Base-by-base conservation (phyloP, 2,329 filamentous ascomycete genomes). In the Xylaria sp. region DNA sequence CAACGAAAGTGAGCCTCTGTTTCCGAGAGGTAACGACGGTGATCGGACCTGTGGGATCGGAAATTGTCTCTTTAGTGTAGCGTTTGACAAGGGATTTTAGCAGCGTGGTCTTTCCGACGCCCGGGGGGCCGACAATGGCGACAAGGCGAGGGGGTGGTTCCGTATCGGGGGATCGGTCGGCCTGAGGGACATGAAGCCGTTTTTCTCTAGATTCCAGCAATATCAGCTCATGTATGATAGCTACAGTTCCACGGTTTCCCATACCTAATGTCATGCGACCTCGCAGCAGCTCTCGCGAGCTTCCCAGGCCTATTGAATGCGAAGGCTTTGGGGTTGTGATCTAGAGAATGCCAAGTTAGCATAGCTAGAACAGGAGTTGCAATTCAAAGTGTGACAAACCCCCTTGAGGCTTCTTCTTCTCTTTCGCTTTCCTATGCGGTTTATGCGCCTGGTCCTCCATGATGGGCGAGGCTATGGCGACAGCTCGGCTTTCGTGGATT, bases 21-120 rank as follows among this genome's bases (percentile, higher is more conserved):
- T 95, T 92, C 84, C 98, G 99, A 67, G 94, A 97, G 0, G 96
- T 98, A 55, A 99, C 94, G 58, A 99, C 92, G 1, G 97, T 99
- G 68, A 99, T 90, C 3, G 96, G 96, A 0, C 96, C 96, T 74
- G 92, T 91, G 0, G 96, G 96, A 36, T 95, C 90, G 34, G 93
- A 91, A 48, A 99, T 88, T 0, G 93, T 95, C 79, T 99, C 96
- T 79, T 99, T 99, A 54, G 96, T 93, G 83, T 72, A 72, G 60
- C 70, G 68, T 63, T 72, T 72, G 76, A 99, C 92, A 67, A 99
- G 85, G 12, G 94, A 98, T 80, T 98, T 99, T 78, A 98, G 89
- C 45, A 98, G 86, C 0, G 95, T 98, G 2, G 95, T 97, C 85
- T 98, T 98, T 74, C 95, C 96, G 57, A 94, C 95, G 68, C 96